A percentile compares a stretch with the other conserved stretches of the same genome.
Conservation (phyloP, 2,329 filamentous ascomycete genomes). For the Ophiostoma piceae region DNA sequence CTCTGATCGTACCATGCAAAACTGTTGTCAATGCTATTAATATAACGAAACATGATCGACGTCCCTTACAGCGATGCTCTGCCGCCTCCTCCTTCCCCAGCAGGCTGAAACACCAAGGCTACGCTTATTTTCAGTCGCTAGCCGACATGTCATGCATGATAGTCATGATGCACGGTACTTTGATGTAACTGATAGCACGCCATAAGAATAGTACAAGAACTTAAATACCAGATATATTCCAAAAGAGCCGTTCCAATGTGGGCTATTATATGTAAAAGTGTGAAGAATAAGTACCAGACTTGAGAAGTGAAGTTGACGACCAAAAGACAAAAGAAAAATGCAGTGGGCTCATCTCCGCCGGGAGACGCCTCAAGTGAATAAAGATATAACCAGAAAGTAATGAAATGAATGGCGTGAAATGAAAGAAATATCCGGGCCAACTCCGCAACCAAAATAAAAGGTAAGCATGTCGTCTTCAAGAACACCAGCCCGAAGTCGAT, state of each 20-base stretch:
- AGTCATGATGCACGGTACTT: not conserved
- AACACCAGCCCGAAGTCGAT: not conserved
- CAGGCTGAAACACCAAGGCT: not conserved
- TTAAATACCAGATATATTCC: not conserved
- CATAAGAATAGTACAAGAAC: not conserved
- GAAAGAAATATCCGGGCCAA: not conserved
- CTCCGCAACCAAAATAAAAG: not conserved
- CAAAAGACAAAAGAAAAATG: not conserved
- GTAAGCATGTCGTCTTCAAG: not conserved
- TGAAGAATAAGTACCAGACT: not conserved
- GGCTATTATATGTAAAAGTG: not conserved
- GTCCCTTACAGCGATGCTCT: not conserved
- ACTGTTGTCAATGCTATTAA: not conserved
- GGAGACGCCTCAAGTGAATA: not conserved
- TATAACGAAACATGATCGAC: slow-evolving; percentile 5
- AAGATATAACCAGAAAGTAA: not conserved
- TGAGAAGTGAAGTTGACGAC: not conserved
- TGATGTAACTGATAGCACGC: not conserved
- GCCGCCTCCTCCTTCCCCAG: not conserved
- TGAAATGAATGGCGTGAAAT: not conserved
- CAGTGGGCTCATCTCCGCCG: not conserved
- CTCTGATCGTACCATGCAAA: not conserved
- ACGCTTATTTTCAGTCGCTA: not conserved
- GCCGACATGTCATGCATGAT: not conserved
- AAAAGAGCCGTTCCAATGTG: not conserved